Conservation (phyloP, 2,329 filamentous ascomycete species). For the Cladophialophora yegresii region DNA sequence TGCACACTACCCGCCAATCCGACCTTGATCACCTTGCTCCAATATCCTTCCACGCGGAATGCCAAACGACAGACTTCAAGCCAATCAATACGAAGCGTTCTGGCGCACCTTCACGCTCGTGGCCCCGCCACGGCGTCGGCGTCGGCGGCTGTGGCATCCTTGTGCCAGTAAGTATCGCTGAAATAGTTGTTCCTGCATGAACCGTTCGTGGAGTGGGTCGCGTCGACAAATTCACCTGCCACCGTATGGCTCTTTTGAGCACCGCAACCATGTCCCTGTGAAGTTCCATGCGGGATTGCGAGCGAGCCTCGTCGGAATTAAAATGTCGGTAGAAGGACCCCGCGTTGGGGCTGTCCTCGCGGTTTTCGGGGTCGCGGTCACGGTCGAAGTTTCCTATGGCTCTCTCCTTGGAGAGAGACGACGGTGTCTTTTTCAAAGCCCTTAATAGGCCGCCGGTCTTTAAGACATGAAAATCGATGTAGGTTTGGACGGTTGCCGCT, state of each 20-base stretch:
- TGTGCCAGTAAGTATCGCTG: background rate
- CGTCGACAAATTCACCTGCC: background rate
- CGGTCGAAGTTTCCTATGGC: too few relatives aligned
- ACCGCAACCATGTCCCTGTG: background rate
- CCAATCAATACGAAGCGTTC: background rate
- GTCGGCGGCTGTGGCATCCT: background rate
- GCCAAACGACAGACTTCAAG: background rate
- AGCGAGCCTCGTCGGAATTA: background rate
- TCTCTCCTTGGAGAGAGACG: background rate
- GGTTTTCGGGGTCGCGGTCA: background rate
- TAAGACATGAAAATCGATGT: slow-evolving; percentile 3
- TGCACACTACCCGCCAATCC: background rate
- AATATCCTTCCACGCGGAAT: background rate
- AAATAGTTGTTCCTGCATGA: background rate
- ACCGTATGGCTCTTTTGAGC: background rate
- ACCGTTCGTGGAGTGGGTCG: background rate
- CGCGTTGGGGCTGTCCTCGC: background rate
- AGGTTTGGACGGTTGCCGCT: background rate
- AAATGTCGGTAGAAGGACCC: background rate
- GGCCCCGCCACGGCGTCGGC: background rate
- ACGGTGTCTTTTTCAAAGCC: background rate
- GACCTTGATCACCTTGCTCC: background rate
- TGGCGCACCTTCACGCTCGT: background rate
- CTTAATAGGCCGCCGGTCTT: background rate
- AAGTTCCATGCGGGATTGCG: background rate